Evolutionary conservation across 73 alveolate genomes (phyloP).

Genomic region (Tetrahymena borealis): DNA sequence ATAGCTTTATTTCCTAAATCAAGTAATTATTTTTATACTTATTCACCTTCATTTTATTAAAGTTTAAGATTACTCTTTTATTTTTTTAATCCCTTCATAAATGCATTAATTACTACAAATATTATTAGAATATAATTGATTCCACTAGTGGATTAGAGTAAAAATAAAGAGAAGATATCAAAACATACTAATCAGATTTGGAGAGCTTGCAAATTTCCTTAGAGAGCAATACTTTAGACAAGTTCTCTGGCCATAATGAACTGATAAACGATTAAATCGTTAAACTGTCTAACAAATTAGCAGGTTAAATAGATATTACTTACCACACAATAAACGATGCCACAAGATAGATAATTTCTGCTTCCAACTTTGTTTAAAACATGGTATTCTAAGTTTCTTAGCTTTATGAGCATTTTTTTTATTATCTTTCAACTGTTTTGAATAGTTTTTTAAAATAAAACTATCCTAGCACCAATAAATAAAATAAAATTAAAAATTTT

Average conservation of each 20-base stretch:
- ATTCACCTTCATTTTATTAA: background rate
- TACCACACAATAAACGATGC: background rate
- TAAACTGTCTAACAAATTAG: background rate
- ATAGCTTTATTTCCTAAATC: background rate
- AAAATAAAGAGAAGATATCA: background rate
- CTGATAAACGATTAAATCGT: background rate
- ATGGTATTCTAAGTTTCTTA: too few species aligned
- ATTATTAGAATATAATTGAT: background rate
- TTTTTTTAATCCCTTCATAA: too few species aligned
- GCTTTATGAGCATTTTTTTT: too few species aligned
- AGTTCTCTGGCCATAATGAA: background rate
- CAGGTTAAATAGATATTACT: background rate
- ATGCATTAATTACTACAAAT: too few species aligned
- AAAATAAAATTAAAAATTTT: too few species aligned
- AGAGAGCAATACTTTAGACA: background rate
- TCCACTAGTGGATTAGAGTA: background rate
- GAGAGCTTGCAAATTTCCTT: background rate
- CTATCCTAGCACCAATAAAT: too few species aligned
- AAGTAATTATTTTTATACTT: background rate
- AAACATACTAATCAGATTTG: background rate
- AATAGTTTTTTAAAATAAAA: too few species aligned
- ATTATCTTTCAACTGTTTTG: too few species aligned
- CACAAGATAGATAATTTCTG: background rate
- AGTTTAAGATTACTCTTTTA: too few species aligned
- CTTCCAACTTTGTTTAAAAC: background rate